Conservation (phyloP, 2,329 filamentous ascomycete genomes). For the Neurospora sp. region DNA sequence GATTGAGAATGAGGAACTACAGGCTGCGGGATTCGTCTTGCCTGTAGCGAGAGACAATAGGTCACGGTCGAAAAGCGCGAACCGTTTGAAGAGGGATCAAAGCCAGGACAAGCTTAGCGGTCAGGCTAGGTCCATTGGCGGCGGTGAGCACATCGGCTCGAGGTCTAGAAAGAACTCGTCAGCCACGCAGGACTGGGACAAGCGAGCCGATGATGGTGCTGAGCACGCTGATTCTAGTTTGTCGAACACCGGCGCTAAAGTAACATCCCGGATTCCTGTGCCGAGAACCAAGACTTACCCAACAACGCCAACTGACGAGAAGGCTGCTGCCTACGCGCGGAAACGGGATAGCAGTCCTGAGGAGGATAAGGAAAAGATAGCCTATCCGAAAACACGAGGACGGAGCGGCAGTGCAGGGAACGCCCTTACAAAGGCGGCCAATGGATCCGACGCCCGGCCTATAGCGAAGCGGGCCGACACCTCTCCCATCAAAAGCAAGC, state of each 20-base stretch:
- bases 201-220: slow-evolving; percentile 55
- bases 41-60: slow-evolving; percentile 40
- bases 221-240: slow-evolving; percentile 35
- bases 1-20: slow-evolving; percentile 72
- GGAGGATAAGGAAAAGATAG: slow-evolving; percentile 44
- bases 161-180: slow-evolving; percentile 39
- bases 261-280: slow-evolving; percentile 76
- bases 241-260: slow-evolving; percentile 37
- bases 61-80: slow-evolving; percentile 37
- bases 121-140: slow-evolving; percentile 23
- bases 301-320: slow-evolving; percentile 60
- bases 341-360: slow-evolving; percentile 43
- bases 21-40: slow-evolving; percentile 63
- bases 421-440: slow-evolving; percentile 39
- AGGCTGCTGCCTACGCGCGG: slow-evolving; percentile 48
- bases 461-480: slow-evolving; percentile 34
- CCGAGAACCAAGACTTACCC: slow-evolving; percentile 71
- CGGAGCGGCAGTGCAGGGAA: slow-evolving; percentile 58
- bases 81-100: slow-evolving; percentile 22
- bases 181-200: slow-evolving; percentile 52
- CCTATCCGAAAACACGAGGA: slow-evolving; percentile 52
- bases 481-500: slow-evolving; percentile 43
- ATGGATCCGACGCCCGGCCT: slow-evolving; percentile 17
- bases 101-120: slow-evolving; percentile 25
- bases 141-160: slow-evolving; percentile 20